Percentiles rank a stretch among this genome's conserved stretches.
Conservation (phyloP, 768 basidiomycete genomes). For the Phaeotremella skinneri region DNA sequence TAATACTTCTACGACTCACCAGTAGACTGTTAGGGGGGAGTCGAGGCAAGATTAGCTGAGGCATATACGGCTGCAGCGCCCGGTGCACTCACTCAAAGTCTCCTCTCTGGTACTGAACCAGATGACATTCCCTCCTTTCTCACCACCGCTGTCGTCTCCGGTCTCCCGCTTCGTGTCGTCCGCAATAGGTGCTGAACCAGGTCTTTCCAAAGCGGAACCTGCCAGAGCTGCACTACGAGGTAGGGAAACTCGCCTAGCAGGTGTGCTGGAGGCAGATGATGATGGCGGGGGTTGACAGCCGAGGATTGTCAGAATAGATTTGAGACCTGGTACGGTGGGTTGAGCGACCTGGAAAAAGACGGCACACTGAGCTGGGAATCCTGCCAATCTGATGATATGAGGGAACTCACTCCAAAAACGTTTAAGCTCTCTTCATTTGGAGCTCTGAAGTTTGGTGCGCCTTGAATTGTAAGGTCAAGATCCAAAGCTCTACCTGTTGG, state of each 20-base stretch:
- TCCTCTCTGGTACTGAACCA: constrained; percentile 99
- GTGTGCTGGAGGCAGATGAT: constrained; percentile 4
- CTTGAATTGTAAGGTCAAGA: constrained; percentile 84
- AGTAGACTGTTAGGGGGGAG: constrained; percentile 25
- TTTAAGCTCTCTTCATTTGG: constrained; percentile 75
- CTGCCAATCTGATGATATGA: neutral
- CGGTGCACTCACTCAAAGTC: constrained; percentile 67
- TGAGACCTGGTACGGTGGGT: constrained; percentile 84
- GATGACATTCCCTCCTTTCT: constrained; percentile 52
- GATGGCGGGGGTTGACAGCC: constrained; percentile 39
- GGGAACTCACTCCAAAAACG: constrained; percentile 70
- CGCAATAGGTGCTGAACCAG: neutral
- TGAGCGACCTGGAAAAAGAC: constrained; percentile 62
- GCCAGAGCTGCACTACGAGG: constrained; percentile 9
- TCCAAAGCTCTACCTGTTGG: constrained; percentile 67
- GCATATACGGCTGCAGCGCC: neutral
- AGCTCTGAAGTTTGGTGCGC: constrained; percentile 92
- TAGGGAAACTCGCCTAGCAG: constrained; percentile 12
- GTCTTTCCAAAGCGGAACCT: neutral
- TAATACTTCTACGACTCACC: constrained; percentile 59
- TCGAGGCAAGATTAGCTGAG: neutral
- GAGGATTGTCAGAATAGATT: constrained; percentile 83
- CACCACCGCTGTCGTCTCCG: constrained; percentile 7
- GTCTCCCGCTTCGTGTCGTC: constrained; percentile 15
- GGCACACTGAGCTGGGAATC: neutral